A percentile compares a stretch with the other conserved stretches of the same genome.
Evolutionary conservation across 192 early-diverging fungal genomes (phyloP).

Genomic region (Dissophora ornata): DNA sequence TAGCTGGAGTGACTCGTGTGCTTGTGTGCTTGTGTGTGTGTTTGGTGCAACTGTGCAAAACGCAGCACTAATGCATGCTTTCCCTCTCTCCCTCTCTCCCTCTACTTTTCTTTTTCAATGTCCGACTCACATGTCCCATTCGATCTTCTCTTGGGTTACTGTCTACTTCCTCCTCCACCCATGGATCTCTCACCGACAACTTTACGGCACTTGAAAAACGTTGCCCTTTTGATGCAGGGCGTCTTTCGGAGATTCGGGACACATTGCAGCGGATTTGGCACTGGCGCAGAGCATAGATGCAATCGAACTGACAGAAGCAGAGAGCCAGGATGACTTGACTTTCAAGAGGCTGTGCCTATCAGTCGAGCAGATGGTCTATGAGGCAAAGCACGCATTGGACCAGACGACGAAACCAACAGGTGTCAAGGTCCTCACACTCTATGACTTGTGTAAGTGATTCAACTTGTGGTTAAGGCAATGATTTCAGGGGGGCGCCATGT

Average conservation of each 20-base stretch:
- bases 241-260: constrained; percentile 20
- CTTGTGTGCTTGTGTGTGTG: too few species aligned
- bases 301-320: constrained; percentile 41
- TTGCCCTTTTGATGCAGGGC: neutral
- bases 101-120: neutral
- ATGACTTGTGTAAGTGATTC: constrained; percentile 42
- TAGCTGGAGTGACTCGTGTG: neutral
- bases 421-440: constrained; percentile 33
- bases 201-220: neutral
- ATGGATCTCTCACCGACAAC: neutral
- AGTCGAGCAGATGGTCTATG: constrained; percentile 44
- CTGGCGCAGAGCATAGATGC: constrained; percentile 40
- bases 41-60: constrained; percentile 1
- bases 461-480: too few species aligned
- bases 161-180: neutral
- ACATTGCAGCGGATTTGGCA: constrained; percentile 29
- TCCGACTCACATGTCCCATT: too few species aligned
- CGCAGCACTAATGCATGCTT: neutral
- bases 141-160: neutral
- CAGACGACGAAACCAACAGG: constrained; percentile 34
- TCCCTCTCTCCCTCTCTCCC: neutral
- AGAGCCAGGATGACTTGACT: constrained; percentile 34
- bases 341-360: constrained; percentile 41
- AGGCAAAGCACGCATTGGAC: constrained; percentile 39
- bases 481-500: too few species aligned